These are phyloP conservation scores for Candida pseudoviswanathii DNA, from an alignment of 1,139 yeast genomes.

Conservation along the genomic window DNA sequence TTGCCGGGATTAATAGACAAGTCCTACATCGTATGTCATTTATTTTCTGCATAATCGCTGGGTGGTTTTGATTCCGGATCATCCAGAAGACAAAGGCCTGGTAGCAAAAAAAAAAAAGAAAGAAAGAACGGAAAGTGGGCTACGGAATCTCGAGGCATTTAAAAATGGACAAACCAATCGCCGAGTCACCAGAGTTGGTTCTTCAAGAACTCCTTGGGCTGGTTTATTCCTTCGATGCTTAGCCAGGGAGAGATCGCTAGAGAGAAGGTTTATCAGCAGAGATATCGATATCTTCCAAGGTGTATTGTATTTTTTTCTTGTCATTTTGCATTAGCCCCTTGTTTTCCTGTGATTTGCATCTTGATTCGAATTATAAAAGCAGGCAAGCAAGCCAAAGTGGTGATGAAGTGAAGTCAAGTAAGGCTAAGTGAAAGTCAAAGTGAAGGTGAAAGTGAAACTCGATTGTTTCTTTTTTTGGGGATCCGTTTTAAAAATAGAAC, in stretches of 20 bases:
- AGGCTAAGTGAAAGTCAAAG: too few species aligned
- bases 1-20: neutral
- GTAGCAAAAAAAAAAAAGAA: neutral
- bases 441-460: neutral
- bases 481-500: conserved; percentile 1
- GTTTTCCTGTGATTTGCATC: neutral
- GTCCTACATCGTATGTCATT: neutral
- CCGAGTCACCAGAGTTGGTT: neutral
- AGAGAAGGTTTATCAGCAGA: too few species aligned
- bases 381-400: neutral
- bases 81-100: neutral
- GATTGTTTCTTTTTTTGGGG: neutral
- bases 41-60: neutral
- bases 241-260: too few species aligned
- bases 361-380: neutral
- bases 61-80: neutral
- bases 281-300: too few species aligned
- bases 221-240: too few species aligned
- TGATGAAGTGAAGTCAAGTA: neutral
- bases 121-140: neutral
- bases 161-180: neutral
- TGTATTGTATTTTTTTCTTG: too few species aligned
- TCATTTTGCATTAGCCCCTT: too few species aligned
- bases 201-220: neutral
- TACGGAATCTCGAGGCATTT: neutral